Conservation (phyloP, 345 rosid species). For the Turritis glabra region DNA sequence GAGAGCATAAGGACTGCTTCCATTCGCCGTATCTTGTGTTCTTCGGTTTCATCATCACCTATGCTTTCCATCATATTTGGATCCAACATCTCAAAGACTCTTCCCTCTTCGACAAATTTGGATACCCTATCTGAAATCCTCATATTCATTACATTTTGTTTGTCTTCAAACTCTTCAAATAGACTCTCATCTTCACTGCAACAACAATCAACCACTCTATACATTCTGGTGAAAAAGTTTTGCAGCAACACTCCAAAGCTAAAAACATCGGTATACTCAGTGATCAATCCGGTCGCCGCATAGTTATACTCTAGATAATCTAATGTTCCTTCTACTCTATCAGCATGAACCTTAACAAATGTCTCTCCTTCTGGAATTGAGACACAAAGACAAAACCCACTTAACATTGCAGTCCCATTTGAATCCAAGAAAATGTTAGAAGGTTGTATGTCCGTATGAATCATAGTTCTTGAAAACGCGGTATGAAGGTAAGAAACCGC, state of each 20-base stretch:
- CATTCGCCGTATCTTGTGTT: neutral
- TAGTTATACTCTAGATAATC: slow-evolving; percentile 30
- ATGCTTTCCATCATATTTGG: neutral
- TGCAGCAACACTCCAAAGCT: slow-evolving; percentile 38
- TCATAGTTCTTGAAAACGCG: slow-evolving; percentile 24
- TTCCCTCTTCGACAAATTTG: slow-evolving; percentile 23
- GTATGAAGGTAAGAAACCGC: slow-evolving; percentile 38
- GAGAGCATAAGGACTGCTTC: slow-evolving; percentile 25
- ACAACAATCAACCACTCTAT: slow-evolving; percentile 18
- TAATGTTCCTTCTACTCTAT: slow-evolving; percentile 32
- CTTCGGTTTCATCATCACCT: neutral
- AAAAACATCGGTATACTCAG: slow-evolving; percentile 29
- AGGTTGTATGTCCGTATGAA: slow-evolving; percentile 35
- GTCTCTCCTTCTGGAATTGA: slow-evolving; percentile 37
- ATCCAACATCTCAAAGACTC: slow-evolving; percentile 29
- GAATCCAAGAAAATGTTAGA: slow-evolving; percentile 32
- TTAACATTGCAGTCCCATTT: slow-evolving; percentile 22
- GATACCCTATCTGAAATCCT: slow-evolving; percentile 31
- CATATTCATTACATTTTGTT: slow-evolving; percentile 17
- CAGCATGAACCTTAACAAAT: slow-evolving; percentile 31
- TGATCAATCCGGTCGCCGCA: slow-evolving; percentile 12
- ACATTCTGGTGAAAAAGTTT: slow-evolving; percentile 13
- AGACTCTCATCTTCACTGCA: slow-evolving; percentile 26
- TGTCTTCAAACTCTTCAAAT: slow-evolving; percentile 18
- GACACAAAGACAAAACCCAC: slow-evolving; percentile 32